Percentiles rank a stretch among this genome's conserved stretches.
Evolutionary conservation across 148 eudicot genomes (phyloP).

Genomic region (Heliosperma pusillum): DNA sequence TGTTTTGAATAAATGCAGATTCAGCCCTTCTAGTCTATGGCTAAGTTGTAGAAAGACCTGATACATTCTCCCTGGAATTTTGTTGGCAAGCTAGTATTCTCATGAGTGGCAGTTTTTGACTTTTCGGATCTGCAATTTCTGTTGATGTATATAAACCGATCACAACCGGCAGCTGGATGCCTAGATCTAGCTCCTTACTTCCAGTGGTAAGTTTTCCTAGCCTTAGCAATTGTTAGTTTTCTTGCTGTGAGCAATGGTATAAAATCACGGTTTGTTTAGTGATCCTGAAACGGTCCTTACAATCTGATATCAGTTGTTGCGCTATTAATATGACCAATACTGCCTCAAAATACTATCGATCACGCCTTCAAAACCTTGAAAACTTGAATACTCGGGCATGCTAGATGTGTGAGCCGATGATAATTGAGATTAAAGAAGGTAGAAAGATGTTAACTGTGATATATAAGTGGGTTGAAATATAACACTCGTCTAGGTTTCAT

Average conservation of each 20-base stretch:
- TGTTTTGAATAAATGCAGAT: background rate
- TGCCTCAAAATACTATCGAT: no score
- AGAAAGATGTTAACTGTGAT: background rate
- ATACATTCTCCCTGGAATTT: background rate
- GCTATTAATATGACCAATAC: no score
- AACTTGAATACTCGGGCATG: no score
- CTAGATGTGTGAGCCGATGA: no score
- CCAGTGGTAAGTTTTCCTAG: background rate
- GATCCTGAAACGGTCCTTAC: no score
- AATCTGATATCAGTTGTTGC: no score
- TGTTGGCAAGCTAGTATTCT: background rate
- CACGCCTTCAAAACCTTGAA: no score
- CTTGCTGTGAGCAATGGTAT: background rate
- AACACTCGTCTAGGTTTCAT: no score
- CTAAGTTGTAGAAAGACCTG: background rate
- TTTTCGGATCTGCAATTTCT: background rate
- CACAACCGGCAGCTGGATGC: no score
- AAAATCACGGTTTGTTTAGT: no score
- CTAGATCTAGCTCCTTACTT: no score
- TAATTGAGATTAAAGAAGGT: background rate
- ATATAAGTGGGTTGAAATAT: background rate
- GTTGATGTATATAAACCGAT: background rate
- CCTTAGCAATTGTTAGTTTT: background rate
- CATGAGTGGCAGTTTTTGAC: background rate
- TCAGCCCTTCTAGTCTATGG: background rate